Conservation (phyloP, 2,329 filamentous ascomycete species). For the Calycina herbarum region DNA sequence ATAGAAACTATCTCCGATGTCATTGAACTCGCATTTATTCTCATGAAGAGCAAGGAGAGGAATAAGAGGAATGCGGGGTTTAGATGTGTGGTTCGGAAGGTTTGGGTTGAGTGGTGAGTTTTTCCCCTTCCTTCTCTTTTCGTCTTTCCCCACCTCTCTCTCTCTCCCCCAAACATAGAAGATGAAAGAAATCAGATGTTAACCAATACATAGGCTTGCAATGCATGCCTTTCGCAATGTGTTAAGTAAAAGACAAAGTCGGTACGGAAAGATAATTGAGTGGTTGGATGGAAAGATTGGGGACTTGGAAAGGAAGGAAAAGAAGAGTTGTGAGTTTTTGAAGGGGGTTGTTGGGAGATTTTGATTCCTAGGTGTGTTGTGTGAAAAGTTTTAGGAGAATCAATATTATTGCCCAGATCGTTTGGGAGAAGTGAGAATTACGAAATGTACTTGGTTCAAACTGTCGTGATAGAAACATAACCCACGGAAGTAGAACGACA, state of each 20-base stretch:
- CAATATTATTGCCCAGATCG: not conserved
- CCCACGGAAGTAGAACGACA: too few relatives aligned
- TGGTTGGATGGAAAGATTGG: slow-evolving; percentile 59
- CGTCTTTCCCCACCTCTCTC: not conserved
- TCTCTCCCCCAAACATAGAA: not conserved
- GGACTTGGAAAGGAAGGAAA: slow-evolving; percentile 16
- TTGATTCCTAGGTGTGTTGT: not conserved
- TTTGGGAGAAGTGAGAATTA: not conserved
- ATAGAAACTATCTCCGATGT: slow-evolving; percentile 29
- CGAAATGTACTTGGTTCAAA: too few relatives aligned
- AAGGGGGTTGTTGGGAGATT: slow-evolving; percentile 10
- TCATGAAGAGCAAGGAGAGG: slow-evolving; percentile 32
- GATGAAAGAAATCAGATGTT: not conserved
- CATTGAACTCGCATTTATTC: slow-evolving; percentile 28
- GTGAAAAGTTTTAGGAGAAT: not conserved
- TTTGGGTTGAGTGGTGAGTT: slow-evolving; percentile 36
- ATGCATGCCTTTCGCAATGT: slow-evolving; percentile 69
- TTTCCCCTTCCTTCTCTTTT: not conserved
- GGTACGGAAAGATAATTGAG: slow-evolving; percentile 60
- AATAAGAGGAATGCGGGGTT: slow-evolving; percentile 26
- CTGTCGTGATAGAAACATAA: too few relatives aligned
- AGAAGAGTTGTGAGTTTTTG: slow-evolving; percentile 12
- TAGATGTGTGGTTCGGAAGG: slow-evolving; percentile 27
- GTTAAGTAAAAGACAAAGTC: slow-evolving; percentile 69
- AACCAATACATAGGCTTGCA: slow-evolving; percentile 51